Conservation (phyloP, 2,329 filamentous ascomycete genomes). For the Cladosporium sp. region DNA sequence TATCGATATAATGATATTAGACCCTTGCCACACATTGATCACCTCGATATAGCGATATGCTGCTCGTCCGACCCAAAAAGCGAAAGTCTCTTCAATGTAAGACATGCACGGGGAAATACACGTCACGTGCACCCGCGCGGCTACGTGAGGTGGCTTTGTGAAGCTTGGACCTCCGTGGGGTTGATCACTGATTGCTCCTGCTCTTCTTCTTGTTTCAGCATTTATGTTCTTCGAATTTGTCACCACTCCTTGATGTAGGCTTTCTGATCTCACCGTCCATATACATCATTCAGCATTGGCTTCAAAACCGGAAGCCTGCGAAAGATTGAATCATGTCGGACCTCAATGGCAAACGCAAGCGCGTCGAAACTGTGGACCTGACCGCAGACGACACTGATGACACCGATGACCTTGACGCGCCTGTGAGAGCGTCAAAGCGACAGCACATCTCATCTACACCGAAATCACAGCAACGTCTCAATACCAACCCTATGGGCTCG, state of each 20-base stretch:
- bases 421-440: not conserved
- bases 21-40: not conserved
- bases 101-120: not conserved
- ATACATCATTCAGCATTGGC: not conserved
- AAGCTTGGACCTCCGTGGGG: not conserved
- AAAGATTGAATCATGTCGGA: not conserved
- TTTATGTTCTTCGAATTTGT: not conserved
- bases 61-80: not conserved
- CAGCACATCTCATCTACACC: not conserved
- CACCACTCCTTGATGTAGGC: not conserved
- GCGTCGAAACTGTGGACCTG: slow-evolving; percentile 25
- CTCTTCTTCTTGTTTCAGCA: not conserved
- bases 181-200: not conserved
- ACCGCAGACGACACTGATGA: slow-evolving; percentile 24
- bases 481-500: not conserved
- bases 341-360: slow-evolving; percentile 25
- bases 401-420: slow-evolving; percentile 4
- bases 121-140: not conserved
- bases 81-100: not conserved
- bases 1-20: not conserved
- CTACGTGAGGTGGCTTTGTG: not conserved
- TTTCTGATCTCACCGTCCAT: not conserved
- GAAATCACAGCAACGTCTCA: too few relatives aligned
- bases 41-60: not conserved
- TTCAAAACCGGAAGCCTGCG: not conserved